A percentile compares a stretch with the other conserved stretches of the same genome.
phyloP scores from a whole-genome alignment of 1,284 basidiomycete species.

The Athelia sp. region DNA sequence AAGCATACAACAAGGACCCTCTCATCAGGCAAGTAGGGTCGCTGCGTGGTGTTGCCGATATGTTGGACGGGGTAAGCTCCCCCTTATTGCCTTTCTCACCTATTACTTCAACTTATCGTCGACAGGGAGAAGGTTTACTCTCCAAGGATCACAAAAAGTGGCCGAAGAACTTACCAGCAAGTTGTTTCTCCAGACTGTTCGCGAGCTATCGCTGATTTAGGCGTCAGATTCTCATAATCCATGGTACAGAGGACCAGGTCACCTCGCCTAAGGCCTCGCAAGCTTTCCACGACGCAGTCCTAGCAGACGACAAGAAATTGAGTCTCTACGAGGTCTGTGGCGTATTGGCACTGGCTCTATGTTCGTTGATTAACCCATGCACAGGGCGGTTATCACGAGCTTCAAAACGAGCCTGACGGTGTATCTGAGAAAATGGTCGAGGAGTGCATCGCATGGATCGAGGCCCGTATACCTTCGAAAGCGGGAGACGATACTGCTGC shows the following conservation, averaged over 20 bases:
- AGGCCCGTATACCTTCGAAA: constrained; percentile 26
- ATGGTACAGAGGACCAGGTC: constrained; percentile 76
- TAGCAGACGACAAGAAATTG: constrained; percentile 59
- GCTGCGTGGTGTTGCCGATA: constrained; percentile 65
- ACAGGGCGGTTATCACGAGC: constrained; percentile 77
- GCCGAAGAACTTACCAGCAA: constrained; percentile 69
- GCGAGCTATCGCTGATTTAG: neutral
- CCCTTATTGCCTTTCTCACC: constrained; percentile 1
- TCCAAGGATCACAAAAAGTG: constrained; percentile 53
- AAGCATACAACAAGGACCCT: constrained; percentile 62
- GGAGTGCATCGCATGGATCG: constrained; percentile 53
- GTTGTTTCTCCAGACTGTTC: constrained; percentile 13
- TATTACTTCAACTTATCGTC: neutral
- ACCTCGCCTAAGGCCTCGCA: constrained; percentile 58
- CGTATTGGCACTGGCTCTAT: neutral
- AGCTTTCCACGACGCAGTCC: constrained; percentile 56
- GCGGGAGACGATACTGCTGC: too few species aligned
- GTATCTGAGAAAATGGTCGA: constrained; percentile 57
- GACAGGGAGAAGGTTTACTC: constrained; percentile 60
- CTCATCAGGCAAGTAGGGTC: constrained; percentile 59
- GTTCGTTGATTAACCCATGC: constrained; percentile 1
- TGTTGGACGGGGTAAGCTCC: constrained; percentile 60
- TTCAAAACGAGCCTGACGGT: constrained; percentile 76
- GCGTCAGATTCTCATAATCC: constrained; percentile 58
- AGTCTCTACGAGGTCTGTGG: constrained; percentile 47